Evolutionary conservation across 2,329 filamentous ascomycete genomes (phyloP), one percentile per base, ranked within the genome.

Genomic region (Thermoascus crustaceus): DNA sequence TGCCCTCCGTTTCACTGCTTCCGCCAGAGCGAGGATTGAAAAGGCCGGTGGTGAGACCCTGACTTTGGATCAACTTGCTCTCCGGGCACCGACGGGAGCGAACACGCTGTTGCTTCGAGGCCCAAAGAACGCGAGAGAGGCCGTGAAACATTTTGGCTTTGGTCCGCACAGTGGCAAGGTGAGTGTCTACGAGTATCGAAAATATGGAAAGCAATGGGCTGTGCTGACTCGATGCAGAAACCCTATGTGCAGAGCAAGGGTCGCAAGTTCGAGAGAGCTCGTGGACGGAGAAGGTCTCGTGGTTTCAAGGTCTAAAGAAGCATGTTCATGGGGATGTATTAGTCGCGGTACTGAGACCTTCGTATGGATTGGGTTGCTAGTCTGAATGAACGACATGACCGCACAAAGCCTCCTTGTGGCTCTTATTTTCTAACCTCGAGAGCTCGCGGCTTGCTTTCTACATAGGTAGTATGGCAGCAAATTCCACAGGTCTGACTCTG

Each of bases 61-160:
- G 68, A 98, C 91, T 56, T 78, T 98, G 60, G 91, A 98, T 67
- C 89, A 98, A 78, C 81, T 98, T 55, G 91, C 91, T 54, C 80
- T 94, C 61, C 83, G 89, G 64, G 82, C 88, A 57, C 91, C 91
- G 52, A 98, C 89, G 54, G 91, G 91, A 61, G 80, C 82, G 74
- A 95, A 96, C 81, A 96, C 91, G 51, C 76, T 98, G 57, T 81
- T 96, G 60, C 82, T 98, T 66, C 85, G 91, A 68, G 91, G 91
- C 50, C 88, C 91, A 69, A 98, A 95, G 86, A 96, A 96, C 73
- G 69, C 86, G 57, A 82, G 91, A 66, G 91, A 98, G 80, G 85
- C 91, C 47, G 75, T 96, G 69, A 96, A 94, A 84, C 93, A 98
- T 76, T 98, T 98, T 66, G 91, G 93, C 66, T 84, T 98, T 58